Base-by-base conservation (phyloP, 73 alveolate genomes). In the Diophrys sp. region DNA sequence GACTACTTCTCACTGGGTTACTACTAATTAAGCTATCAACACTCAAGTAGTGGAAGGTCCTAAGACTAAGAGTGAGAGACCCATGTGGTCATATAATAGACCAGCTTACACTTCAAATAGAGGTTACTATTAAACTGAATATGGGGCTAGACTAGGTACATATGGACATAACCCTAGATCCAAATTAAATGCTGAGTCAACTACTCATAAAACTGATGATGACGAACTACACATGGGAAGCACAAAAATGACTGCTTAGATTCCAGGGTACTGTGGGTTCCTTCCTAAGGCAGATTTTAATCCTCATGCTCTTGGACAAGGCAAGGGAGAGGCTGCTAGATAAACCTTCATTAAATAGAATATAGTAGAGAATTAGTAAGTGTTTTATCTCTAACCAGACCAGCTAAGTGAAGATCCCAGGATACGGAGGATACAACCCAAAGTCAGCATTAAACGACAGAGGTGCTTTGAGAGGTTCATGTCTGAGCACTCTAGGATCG, bases 261-360 rank as follows among this genome's bases (percentile, higher is more conserved):
- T 87, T 67, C 94, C 94, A 29, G 94, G 94, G 28, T 87, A 87
- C 31, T 70, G 83, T 33, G 94, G 94, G 28, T 81, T 73, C 80
- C 77, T 87, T 24, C 90, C 88, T 1, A 87, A 74, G 31, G 56
- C 87, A 29, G 84, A 71, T 27, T 54, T 79, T 34, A 81, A 74
- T 69, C 80, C 69, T 5, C 67, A 71, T 18, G 94, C 94, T 23
- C 53, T 74, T 29, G 80, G 44, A 0, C 80, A 87, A 26, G 73
- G 90, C 31, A 34, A 71, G 31, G 78, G 87, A 31, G 55, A 32
- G 28, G 31, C 29, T 23, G 54, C 90, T 1, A 87, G 88, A 76
- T n/a, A 23, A 2, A 74, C 89, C 29, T 68, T 87, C 44, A 82
- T 81, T 53, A 87, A 87, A 56, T 29, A 87, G 57, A 87, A 74